A percentile compares a stretch with the other conserved stretches of the same genome.
Evolutionary conservation across 306 rosid species (phyloP).

Genomic region (Lupinus albus): DNA sequence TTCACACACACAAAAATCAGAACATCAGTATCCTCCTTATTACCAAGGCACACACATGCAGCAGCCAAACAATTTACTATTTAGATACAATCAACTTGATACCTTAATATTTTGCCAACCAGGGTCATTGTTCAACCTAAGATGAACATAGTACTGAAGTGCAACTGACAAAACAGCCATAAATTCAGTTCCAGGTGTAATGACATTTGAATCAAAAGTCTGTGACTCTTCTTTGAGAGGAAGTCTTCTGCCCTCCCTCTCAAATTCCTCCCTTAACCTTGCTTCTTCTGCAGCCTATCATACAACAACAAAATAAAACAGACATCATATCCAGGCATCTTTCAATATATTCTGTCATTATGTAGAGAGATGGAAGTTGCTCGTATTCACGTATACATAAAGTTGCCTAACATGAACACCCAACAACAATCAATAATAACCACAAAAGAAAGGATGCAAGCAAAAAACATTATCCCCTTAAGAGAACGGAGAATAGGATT

Average conservation of each 20-base stretch:
- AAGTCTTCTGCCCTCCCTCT: slow-evolving; percentile 94
- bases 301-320: slow-evolving; percentile 30
- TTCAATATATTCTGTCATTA: not conserved
- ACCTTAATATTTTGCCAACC: slow-evolving; percentile 96
- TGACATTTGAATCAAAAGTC: slow-evolving; percentile 85
- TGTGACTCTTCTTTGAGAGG: slow-evolving; percentile 79
- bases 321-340: slow-evolving; percentile 15
- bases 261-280: slow-evolving; percentile 86
- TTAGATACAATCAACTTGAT: slow-evolving; percentile 28
- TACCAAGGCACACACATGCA: slow-evolving; percentile 4
- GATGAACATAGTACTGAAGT: slow-evolving; percentile 94
- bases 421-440: not conserved
- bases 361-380: slow-evolving; percentile 1
- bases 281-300: slow-evolving; percentile 87
- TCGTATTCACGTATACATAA: not conserved
- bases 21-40: slow-evolving; percentile 23
- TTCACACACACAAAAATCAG: slow-evolving; percentile 38
- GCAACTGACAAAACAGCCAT: slow-evolving; percentile 92
- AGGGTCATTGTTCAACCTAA: slow-evolving; percentile 91
- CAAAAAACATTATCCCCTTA: not conserved
- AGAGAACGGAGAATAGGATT: not conserved
- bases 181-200: slow-evolving; percentile 96
- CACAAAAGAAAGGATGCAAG: not conserved
- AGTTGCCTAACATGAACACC: slow-evolving; percentile 3
- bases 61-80: slow-evolving; percentile 19